Conservation (phyloP, 2,329 filamentous ascomycete species). For the Didymella exigua region DNA sequence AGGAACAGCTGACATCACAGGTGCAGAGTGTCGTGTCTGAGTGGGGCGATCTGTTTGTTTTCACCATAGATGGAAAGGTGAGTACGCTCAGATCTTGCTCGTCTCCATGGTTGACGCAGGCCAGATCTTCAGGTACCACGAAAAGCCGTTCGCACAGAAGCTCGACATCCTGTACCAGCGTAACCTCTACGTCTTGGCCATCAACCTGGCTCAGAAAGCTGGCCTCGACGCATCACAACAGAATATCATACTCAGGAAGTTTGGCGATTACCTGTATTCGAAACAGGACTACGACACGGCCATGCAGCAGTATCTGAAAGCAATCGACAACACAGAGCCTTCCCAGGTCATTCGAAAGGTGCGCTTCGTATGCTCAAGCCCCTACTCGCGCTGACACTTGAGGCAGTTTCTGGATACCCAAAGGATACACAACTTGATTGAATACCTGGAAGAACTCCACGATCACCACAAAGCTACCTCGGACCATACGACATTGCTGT, state of each 20-base stretch:
- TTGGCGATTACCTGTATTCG: slow-evolving; percentile 92
- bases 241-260: slow-evolving; percentile 89
- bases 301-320: slow-evolving; percentile 98
- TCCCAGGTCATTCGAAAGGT: slow-evolving; percentile 95
- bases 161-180: slow-evolving; percentile 92
- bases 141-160: slow-evolving; percentile 88
- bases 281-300: slow-evolving; percentile 96
- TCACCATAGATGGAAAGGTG: slow-evolving; percentile 91
- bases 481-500: slow-evolving; percentile 89
- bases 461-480: slow-evolving; percentile 91
- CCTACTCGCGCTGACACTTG: slow-evolving; percentile 13
- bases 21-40: slow-evolving; percentile 81
- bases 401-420: slow-evolving; percentile 89
- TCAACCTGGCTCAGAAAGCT: slow-evolving; percentile 89
- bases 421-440: slow-evolving; percentile 94
- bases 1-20: slow-evolving; percentile 80
- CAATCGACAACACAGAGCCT: slow-evolving; percentile 94
- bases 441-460: slow-evolving; percentile 95
- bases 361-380: not conserved
- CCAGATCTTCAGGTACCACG: slow-evolving; percentile 83
- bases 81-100: slow-evolving; percentile 16
- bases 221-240: slow-evolving; percentile 81
- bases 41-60: slow-evolving; percentile 91
- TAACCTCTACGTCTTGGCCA: slow-evolving; percentile 88
- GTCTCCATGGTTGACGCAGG: slow-evolving; percentile 17